phyloP scores from a whole-genome alignment of 1,139 yeast species.

The Candida gigantensis region DNA sequence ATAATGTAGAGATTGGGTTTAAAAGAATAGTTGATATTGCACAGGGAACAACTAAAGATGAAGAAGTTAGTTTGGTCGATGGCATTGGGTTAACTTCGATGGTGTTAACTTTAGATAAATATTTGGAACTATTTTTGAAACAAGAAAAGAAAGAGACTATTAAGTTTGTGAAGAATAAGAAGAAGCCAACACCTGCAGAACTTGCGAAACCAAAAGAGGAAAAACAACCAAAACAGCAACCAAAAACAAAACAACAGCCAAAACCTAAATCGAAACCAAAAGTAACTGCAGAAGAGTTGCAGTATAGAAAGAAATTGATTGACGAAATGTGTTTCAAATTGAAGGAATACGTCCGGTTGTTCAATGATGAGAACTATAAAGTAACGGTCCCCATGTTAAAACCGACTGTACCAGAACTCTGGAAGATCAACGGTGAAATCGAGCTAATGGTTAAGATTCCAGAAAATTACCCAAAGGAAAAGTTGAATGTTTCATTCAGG shows the following conservation, averaged over 20 bases:
- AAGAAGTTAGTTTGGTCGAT: conserved; percentile 39
- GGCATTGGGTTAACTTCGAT: conserved; percentile 55
- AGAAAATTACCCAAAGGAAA: conserved; percentile 21
- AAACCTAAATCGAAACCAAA: conserved; percentile 5
- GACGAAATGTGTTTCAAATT: conserved; percentile 27
- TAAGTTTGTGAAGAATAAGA: conserved; percentile 27
- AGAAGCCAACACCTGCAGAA: conserved; percentile 8
- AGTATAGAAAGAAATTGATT: conserved; percentile 21
- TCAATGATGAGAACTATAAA: conserved; percentile 27
- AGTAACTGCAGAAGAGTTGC: conserved; percentile 12
- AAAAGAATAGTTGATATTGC: conserved; percentile 47
- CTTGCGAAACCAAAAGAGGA: conserved; percentile 3
- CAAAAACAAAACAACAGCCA: conserved; percentile 7
- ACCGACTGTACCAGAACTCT: conserved; percentile 20
- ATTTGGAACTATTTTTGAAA: conserved; percentile 57
- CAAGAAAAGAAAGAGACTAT: conserved; percentile 56
- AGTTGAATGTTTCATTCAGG: conserved; percentile 22
- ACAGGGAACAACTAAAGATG: conserved; percentile 19
- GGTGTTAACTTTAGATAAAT: conserved; percentile 55
- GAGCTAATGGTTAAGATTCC: conserved; percentile 26
- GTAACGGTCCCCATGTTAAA: conserved; percentile 24
- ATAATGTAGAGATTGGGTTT: conserved; percentile 68
- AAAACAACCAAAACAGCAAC: conserved; percentile 3
- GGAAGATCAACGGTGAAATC: conserved; percentile 20
- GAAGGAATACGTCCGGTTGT: conserved; percentile 24